Evolutionary conservation across 2,329 filamentous ascomycete species (phyloP).

Genomic region (Trichoderma koningiopsis): DNA sequence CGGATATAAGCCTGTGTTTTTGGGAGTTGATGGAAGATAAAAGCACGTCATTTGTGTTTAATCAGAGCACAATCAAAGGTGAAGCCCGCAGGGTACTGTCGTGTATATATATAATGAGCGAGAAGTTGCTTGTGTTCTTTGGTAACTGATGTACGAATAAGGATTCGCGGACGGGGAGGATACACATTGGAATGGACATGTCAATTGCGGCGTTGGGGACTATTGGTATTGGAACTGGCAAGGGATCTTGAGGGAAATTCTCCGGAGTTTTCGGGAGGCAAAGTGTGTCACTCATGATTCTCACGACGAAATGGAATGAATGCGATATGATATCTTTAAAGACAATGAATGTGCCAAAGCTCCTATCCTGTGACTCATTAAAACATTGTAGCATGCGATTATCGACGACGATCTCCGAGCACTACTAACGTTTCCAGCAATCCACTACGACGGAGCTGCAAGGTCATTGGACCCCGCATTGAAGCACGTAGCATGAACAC

Average conservation of each 20-base stretch:
- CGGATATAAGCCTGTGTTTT: neutral
- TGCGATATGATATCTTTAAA: slow-evolving; percentile 31
- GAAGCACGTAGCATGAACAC: slow-evolving; percentile 3
- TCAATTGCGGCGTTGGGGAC: slow-evolving; percentile 26
- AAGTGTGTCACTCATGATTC: slow-evolving; percentile 33
- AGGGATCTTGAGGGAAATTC: slow-evolving; percentile 31
- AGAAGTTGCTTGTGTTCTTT: slow-evolving; percentile 26
- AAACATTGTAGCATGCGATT: neutral
- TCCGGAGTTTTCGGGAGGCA: slow-evolving; percentile 29
- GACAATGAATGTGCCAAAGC: neutral
- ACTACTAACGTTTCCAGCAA: neutral
- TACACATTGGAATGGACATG: slow-evolving; percentile 19
- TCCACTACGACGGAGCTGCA: neutral
- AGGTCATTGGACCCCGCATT: slow-evolving; percentile 5
- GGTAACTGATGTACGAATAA: slow-evolving; percentile 32
- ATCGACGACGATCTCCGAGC: neutral
- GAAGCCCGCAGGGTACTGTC: neutral
- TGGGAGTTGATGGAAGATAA: slow-evolving; percentile 8
- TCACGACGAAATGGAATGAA: slow-evolving; percentile 38
- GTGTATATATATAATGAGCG: slow-evolving; percentile 26
- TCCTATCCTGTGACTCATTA: slow-evolving; percentile 1
- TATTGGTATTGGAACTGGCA: slow-evolving; percentile 28
- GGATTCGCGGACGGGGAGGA: slow-evolving; percentile 26
- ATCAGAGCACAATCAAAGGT: slow-evolving; percentile 5
- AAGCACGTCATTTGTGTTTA: neutral